Conservation (phyloP, 169 alveolate genomes). For the Plasmodium vivax region DNA sequence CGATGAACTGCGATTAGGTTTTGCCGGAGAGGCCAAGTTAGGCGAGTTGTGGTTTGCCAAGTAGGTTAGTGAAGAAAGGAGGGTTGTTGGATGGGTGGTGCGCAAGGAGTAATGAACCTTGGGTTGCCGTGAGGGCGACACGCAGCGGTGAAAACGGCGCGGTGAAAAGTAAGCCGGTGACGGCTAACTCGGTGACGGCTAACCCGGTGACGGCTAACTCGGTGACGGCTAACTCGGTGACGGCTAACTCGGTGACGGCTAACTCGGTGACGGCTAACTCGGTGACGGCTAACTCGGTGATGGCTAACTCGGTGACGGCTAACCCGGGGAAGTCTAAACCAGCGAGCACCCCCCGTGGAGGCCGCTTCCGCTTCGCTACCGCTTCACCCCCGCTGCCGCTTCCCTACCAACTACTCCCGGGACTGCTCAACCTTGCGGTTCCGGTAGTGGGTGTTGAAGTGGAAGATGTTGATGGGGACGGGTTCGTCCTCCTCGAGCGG, state of each 20-base stretch:
- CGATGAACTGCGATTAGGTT: background rate
- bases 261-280: no score
- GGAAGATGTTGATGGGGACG: constrained; percentile 81
- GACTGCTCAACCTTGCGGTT: constrained; percentile 56
- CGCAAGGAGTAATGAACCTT: background rate
- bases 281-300: no score
- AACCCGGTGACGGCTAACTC: no score
- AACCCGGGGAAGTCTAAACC: background rate
- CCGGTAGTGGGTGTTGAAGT: constrained; percentile 81
- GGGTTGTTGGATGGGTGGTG: background rate
- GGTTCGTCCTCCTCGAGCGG: constrained; percentile 77
- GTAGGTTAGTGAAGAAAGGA: background rate
- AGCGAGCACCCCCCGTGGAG: no score
- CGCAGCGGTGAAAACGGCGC: background rate
- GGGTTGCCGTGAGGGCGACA: background rate
- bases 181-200: no score
- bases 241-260: no score
- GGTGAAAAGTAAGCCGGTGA: no score
- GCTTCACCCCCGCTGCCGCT: background rate
- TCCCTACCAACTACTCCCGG: background rate
- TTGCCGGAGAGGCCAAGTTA: background rate
- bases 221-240: no score
- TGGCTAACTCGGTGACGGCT: no score
- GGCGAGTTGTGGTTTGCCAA: no score
- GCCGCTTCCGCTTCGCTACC: background rate